Conservation (phyloP, 495 filamentous ascomycete genomes). For the Aspergillus homomorphus region DNA sequence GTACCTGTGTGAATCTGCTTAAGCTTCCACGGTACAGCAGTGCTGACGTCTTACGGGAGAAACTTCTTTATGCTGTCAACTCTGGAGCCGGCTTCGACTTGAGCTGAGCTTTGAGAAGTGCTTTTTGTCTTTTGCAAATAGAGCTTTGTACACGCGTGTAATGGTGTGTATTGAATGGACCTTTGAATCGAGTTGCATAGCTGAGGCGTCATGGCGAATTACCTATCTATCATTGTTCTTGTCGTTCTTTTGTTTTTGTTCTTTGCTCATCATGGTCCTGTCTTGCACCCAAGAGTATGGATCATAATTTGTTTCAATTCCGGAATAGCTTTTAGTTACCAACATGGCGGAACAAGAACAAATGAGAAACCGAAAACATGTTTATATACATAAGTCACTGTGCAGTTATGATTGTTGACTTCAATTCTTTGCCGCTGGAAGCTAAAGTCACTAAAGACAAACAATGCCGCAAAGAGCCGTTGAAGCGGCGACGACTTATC, state of each 20-base stretch:
- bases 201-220: constrained; percentile 26
- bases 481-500: constrained; percentile 19
- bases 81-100: constrained; percentile 95
- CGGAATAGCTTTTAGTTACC: too few relatives aligned
- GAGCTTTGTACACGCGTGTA: background rate
- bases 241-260: background rate
- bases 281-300: background rate
- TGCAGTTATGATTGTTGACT: background rate
- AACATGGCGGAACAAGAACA: background rate
- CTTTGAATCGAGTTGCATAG: constrained; percentile 25
- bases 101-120: constrained; percentile 46
- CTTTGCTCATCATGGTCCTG: background rate
- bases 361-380: too few relatives aligned
- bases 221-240: constrained; percentile 15
- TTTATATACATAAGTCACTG: too few relatives aligned
- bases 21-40: constrained; percentile 84
- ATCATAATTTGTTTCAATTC: too few relatives aligned
- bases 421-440: constrained; percentile 1
- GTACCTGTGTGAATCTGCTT: constrained; percentile 93
- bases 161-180: background rate
- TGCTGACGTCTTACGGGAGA: constrained; percentile 61
- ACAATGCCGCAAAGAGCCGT: constrained; percentile 18
- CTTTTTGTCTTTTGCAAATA: constrained; percentile 3
- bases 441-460: background rate
- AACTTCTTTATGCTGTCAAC: constrained; percentile 86